These are phyloP conservation scores for Macrophomina phaseolina DNA, from an alignment of 2,329 filamentous ascomycete species.

Conservation along the genomic window DNA sequence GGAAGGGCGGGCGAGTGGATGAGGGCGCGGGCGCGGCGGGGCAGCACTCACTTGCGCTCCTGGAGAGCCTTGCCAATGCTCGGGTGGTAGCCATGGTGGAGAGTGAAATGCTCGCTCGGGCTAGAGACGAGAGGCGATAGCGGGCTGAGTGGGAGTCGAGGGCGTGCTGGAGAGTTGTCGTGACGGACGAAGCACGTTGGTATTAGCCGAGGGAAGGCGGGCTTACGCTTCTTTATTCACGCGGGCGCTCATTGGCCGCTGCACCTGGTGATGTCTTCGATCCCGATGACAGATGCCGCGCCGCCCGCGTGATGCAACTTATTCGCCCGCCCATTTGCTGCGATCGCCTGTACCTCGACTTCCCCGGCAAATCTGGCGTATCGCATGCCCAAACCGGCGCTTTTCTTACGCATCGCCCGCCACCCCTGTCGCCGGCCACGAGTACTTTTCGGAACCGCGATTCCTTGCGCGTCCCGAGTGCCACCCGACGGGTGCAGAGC, in stretches of 20 bases:
- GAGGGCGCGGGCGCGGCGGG: not conserved
- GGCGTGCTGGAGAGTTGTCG: conserved; percentile 5
- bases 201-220: conserved; percentile 21
- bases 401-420: not conserved
- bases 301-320: not conserved
- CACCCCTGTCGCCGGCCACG: conserved; percentile 10
- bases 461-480: not conserved
- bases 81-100: conserved; percentile 44
- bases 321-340: not conserved
- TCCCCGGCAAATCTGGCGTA: not conserved
- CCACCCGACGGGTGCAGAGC: conserved; percentile 6
- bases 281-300: conserved; percentile 4
- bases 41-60: conserved; percentile 42
- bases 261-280: conserved; percentile 4
- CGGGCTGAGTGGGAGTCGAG: not conserved
- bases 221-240: conserved; percentile 16
- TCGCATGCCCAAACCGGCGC: not conserved
- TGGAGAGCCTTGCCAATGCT: conserved; percentile 44
- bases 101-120: conserved; percentile 12
- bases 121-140: conserved; percentile 13
- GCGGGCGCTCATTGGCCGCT: conserved; percentile 16
- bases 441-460: conserved; percentile 27
- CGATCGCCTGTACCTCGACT: not conserved
- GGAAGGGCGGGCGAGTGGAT: conserved; percentile 21
- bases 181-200: conserved; percentile 20